phyloP scores from a whole-genome alignment of 768 basidiomycete genomes.

The Lactarius psammicola region DNA sequence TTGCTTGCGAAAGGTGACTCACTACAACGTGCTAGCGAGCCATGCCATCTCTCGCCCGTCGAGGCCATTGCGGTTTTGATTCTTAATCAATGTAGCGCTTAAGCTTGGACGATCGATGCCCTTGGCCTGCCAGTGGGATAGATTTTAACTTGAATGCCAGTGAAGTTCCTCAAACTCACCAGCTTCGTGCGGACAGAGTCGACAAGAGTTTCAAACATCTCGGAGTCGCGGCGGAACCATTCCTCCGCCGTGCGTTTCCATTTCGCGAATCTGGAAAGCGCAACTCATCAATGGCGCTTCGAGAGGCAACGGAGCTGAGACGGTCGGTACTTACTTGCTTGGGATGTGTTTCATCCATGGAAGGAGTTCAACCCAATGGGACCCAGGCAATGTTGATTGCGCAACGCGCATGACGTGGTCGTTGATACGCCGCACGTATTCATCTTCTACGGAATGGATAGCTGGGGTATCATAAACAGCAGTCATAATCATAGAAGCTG shows the following conservation, averaged over 20 bases:
- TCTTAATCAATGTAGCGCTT: constrained; percentile 22
- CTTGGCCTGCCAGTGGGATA: constrained; percentile 8
- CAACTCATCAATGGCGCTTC: background rate
- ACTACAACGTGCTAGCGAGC: constrained; percentile 32
- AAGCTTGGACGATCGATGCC: constrained; percentile 26
- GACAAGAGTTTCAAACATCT: constrained; percentile 26
- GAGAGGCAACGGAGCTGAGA: background rate
- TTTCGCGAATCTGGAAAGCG: constrained; percentile 23
- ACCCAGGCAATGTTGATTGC: constrained; percentile 14
- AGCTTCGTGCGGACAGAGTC: constrained; percentile 19
- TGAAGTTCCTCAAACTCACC: constrained; percentile 5
- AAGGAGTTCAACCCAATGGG: constrained; percentile 25
- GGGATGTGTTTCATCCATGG: constrained; percentile 28
- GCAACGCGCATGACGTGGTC: constrained; percentile 26
- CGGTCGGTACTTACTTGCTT: constrained; percentile 14
- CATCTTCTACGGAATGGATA: constrained; percentile 23
- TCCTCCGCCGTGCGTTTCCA: constrained; percentile 27
- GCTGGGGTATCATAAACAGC: constrained; percentile 22
- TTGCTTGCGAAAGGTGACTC: constrained; percentile 6
- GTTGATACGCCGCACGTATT: constrained; percentile 20
- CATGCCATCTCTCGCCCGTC: constrained; percentile 25
- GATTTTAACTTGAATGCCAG: background rate
- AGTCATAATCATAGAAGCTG: constrained; percentile 29
- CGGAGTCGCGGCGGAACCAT: constrained; percentile 23
- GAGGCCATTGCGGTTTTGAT: constrained; percentile 22